These are phyloP conservation scores for Pichia cactophila DNA, from an alignment of 1,139 yeast species.

Conservation along the genomic window DNA sequence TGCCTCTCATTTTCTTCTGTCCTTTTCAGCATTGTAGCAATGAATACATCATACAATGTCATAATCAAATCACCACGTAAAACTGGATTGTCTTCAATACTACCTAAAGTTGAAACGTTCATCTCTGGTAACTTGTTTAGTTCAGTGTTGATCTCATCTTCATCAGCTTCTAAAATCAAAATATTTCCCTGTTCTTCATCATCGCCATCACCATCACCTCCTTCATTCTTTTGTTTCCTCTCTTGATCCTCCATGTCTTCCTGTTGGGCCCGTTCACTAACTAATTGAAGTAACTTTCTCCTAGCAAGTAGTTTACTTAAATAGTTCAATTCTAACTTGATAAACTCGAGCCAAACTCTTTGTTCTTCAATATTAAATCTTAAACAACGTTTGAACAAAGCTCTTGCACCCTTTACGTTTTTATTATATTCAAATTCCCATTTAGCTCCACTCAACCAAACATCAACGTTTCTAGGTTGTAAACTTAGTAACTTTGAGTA, in stretches of 20 bases:
- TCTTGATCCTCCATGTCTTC: slow-evolving; percentile 44
- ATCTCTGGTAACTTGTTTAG: slow-evolving; percentile 77
- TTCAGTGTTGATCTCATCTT: slow-evolving; percentile 50
- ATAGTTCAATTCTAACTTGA: slow-evolving; percentile 81
- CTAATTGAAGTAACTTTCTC: slow-evolving; percentile 71
- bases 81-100: slow-evolving; percentile 82
- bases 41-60: slow-evolving; percentile 69
- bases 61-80: slow-evolving; percentile 83
- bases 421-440: slow-evolving; percentile 87
- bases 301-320: slow-evolving; percentile 77
- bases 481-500: slow-evolving; percentile 73
- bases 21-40: slow-evolving; percentile 40
- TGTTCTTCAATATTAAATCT: slow-evolving; percentile 72
- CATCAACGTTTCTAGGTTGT: slow-evolving; percentile 85
- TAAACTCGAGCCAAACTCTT: slow-evolving; percentile 77
- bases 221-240: slow-evolving; percentile 17
- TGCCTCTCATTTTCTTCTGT: slow-evolving; percentile 27
- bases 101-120: slow-evolving; percentile 79
- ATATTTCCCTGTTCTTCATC: slow-evolving; percentile 6
- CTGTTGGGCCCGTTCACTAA: slow-evolving; percentile 63
- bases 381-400: slow-evolving; percentile 74
- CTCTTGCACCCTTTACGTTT: slow-evolving; percentile 84
- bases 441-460: slow-evolving; percentile 94
- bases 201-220: slow-evolving; percentile 19
- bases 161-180: slow-evolving; percentile 30